Conservation (phyloP, 2,329 filamentous ascomycete species). For the Ilyonectria mors-panacis region DNA sequence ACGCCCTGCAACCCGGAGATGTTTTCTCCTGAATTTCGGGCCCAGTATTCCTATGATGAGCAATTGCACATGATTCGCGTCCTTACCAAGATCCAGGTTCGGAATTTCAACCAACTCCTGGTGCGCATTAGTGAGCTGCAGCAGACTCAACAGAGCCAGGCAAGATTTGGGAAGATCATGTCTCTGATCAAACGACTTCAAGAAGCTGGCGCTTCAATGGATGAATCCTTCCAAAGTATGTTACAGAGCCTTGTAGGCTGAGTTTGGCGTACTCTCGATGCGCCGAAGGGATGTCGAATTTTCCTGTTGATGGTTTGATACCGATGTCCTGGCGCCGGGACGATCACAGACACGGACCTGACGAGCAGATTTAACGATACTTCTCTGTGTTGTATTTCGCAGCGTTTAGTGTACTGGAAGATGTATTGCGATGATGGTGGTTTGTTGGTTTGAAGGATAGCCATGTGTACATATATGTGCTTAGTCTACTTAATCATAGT, state of each 20-base stretch:
- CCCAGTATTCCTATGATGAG: conserved; percentile 48
- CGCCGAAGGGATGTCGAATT: too few relatives aligned
- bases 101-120: conserved; percentile 45
- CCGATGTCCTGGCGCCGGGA: too few relatives aligned
- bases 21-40: conserved; percentile 46
- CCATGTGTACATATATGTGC: neutral
- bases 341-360: too few relatives aligned
- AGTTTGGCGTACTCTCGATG: neutral
- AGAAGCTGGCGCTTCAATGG: conserved; percentile 18
- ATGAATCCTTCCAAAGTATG: conserved; percentile 25
- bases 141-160: conserved; percentile 23
- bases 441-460: too few relatives aligned
- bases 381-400: too few relatives aligned
- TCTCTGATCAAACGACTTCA: conserved; percentile 17
- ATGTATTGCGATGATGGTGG: too few relatives aligned
- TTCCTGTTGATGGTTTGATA: neutral
- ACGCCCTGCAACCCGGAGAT: conserved; percentile 43
- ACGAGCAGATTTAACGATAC: too few relatives aligned
- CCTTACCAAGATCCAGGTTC: conserved; percentile 46
- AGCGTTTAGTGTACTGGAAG: too few relatives aligned
- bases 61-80: conserved; percentile 49
- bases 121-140: conserved; percentile 25
- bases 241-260: conserved; percentile 21
- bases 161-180: conserved; percentile 23
- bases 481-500: too few relatives aligned